A percentile compares a stretch with the other conserved stretches of the same genome.
These are phyloP conservation scores for Mortierella sp. DNA, from an alignment of 371 early-diverging fungal genomes.

Conservation along the genomic window DNA sequence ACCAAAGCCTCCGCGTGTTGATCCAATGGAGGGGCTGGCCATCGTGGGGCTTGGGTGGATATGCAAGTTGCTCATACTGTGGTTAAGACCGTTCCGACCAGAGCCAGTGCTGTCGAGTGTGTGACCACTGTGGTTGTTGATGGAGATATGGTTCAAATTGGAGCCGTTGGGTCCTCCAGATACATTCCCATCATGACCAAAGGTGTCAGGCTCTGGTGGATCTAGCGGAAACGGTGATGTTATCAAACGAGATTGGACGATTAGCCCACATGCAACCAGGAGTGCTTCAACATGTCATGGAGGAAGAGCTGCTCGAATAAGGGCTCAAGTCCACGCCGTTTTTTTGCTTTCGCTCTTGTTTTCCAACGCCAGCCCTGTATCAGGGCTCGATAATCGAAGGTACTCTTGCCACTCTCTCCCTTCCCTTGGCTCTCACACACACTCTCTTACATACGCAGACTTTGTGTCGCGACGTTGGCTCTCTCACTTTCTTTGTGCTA, in stretches of 20 bases:
- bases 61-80: slow-evolving; percentile 34
- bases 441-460: too few relatives aligned
- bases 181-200: slow-evolving; percentile 6
- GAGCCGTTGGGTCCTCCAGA: background rate
- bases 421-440: background rate
- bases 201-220: slow-evolving; percentile 28
- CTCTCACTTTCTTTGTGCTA: background rate
- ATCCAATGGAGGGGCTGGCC: slow-evolving; percentile 27
- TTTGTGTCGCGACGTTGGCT: background rate
- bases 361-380: too few relatives aligned
- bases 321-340: too few relatives aligned
- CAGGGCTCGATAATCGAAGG: background rate
- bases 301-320: too few relatives aligned
- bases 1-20: slow-evolving; percentile 17
- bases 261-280: too few relatives aligned
- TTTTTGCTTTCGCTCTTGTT: too few relatives aligned
- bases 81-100: slow-evolving; percentile 9
- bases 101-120: slow-evolving; percentile 9
- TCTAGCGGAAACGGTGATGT: slow-evolving; percentile 5
- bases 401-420: background rate
- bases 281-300: too few relatives aligned
- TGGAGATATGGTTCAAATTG: background rate
- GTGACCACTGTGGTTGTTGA: slow-evolving; percentile 3
- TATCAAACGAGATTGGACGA: too few relatives aligned
- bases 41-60: slow-evolving; percentile 37